Conservation (phyloP, 208 protist genomes). For the Acanthamoeba sp. region DNA sequence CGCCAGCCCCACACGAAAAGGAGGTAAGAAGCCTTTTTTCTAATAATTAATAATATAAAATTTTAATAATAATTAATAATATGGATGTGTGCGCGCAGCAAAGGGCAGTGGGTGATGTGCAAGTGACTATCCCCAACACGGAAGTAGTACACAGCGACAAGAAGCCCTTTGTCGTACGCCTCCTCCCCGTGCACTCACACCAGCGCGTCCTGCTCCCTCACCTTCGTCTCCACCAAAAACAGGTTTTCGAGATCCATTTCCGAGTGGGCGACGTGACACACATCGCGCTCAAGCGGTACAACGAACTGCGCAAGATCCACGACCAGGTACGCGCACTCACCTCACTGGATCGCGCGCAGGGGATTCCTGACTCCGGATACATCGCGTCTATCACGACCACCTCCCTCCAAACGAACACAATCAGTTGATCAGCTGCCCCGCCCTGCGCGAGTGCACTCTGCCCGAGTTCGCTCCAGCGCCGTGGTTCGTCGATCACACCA, state of each 20-base stretch:
- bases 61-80: background rate
- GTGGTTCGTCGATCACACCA: conserved; percentile 65
- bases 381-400: background rate
- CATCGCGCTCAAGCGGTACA: conserved; percentile 39
- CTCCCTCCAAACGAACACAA: background rate
- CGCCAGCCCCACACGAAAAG: background rate
- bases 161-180: conserved; percentile 63
- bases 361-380: background rate
- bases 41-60: background rate
- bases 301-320: conserved; percentile 41
- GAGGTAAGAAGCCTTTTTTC: background rate
- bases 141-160: background rate
- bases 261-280: conserved; percentile 13
- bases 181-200: background rate
- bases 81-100: background rate
- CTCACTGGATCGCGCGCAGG: background rate
- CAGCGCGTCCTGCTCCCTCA: background rate
- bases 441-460: conserved; percentile 26
- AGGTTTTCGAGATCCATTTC: conserved; percentile 67
- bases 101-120: background rate
- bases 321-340: background rate
- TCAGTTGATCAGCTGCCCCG: background rate
- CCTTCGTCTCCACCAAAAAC: background rate
- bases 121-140: conserved; percentile 5
- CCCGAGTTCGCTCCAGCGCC: conserved; percentile 47